These are phyloP conservation scores for Acephala macrosclerotiorum DNA, from an alignment of 2,329 filamentous ascomycete species.

Conservation along the genomic window DNA sequence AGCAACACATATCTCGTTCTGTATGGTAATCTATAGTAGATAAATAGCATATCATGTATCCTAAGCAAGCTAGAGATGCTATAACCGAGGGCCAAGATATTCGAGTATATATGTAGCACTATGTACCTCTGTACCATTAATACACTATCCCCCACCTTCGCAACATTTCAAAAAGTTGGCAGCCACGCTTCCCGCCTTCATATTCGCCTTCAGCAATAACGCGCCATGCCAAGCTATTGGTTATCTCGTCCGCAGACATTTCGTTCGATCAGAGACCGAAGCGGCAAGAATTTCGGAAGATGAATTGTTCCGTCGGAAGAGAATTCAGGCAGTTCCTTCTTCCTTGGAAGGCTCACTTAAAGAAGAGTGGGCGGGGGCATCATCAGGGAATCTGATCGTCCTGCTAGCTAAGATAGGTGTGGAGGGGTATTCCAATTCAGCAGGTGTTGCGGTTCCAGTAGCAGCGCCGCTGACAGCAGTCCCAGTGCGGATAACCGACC, in stretches of 20 bases:
- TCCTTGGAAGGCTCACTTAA: not conserved
- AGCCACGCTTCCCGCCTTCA: not conserved
- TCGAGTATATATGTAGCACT: conserved; percentile 15
- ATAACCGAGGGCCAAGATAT: not conserved
- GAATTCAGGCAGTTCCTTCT: not conserved
- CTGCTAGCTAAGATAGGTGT: conserved; percentile 39
- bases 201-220: not conserved
- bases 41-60: not conserved
- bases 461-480: not conserved
- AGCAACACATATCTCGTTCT: not conserved
- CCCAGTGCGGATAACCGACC: conserved; percentile 38
- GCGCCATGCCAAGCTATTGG: not conserved
- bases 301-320: not conserved
- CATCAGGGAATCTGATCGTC: conserved; percentile 55
- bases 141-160: conserved; percentile 4
- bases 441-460: conserved; percentile 2
- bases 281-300: not conserved
- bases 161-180: not conserved
- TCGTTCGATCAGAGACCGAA: not conserved
- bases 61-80: not conserved
- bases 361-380: conserved; percentile 33
- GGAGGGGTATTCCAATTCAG: conserved; percentile 14
- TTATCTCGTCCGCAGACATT: not conserved
- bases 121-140: conserved; percentile 20
- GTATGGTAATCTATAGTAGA: not conserved